phyloP scores from a whole-genome alignment of 371 early-diverging fungal species.

The Syncephalis fuscata region DNA sequence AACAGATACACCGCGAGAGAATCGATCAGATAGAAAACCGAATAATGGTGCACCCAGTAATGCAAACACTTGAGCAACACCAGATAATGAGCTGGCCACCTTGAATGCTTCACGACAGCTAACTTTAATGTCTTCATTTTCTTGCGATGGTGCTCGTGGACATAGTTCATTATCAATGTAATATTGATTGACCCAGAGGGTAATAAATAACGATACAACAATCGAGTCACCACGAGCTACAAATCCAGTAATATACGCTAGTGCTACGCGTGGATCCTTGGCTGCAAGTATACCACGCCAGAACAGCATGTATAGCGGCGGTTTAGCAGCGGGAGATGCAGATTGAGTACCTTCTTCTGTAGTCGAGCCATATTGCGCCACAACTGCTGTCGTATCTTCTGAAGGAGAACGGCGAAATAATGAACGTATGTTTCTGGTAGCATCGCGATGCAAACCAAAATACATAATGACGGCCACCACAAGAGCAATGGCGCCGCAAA shows the following conservation, averaged over 20 bases:
- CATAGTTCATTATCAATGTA: constrained; percentile 37
- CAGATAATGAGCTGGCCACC: constrained; percentile 18
- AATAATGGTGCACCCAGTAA: constrained; percentile 49
- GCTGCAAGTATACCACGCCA: constrained; percentile 5
- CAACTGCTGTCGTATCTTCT: no score
- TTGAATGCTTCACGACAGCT: not conserved
- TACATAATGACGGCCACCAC: constrained; percentile 14
- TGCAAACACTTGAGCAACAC: constrained; percentile 52
- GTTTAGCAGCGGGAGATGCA: no score
- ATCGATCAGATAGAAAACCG: constrained; percentile 23
- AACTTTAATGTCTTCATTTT: constrained; percentile 3
- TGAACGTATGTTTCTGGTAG: not conserved
- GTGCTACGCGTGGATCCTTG: constrained; percentile 33
- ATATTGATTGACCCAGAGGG: constrained; percentile 50
- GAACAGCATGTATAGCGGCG: no score
- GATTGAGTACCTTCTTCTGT: not conserved
- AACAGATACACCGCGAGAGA: constrained; percentile 24
- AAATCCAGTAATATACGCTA: constrained; percentile 38
- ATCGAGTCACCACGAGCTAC: constrained; percentile 60
- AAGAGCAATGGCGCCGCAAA: constrained; percentile 21
- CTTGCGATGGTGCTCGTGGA: constrained; percentile 6
- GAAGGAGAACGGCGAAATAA: not conserved
- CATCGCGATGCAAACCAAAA: constrained; percentile 18
- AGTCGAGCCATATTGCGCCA: no score
- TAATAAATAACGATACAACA: constrained; percentile 51